Base-by-base conservation (phyloP, 202 grass and related monocot genomes). In the Sporobolus alterniflorus region DNA sequence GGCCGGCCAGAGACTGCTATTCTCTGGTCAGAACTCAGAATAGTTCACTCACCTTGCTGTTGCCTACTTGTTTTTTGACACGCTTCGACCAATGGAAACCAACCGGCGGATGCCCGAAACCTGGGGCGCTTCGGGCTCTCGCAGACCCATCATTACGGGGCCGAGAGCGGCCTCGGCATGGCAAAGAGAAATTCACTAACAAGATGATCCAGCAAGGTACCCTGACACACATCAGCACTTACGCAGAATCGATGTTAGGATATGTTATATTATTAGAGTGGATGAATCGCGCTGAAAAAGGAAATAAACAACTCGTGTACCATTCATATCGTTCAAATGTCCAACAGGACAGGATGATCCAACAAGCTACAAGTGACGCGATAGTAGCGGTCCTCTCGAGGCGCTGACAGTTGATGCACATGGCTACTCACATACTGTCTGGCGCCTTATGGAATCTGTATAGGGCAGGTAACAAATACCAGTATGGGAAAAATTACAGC, bases 371-470 rank as follows among this genome's bases (percentile, higher is more conserved):
- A 28, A n/a, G 34, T 28, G 61, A 42, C 73, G 68, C 71, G 16
- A 50, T 67, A 41, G 43, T 26, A 32, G 31, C 14, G 64, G 67
- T 63, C 61, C 67, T 78, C 59, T 11, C 12, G 50, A 32, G 57
- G 74, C 67, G 79, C 64, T 50, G 80, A 21, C 88, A 83, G 79
- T 77, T 43, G 79, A 90, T 83, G 79, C 83, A 87, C 84, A 90
- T 6, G 43, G 68, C 74, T 90, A 87, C 84, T 90, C 84, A 90
- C 79, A 87, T 57, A 70, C 79, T 79, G 88, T 69, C 47, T 76
- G 44, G 22, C 61, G 63, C 64, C 69, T 64, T 64, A 44, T 65
- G 36, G 42, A 69, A 64, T 78, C 15, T 41, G 46, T 64, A 73
- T 54, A 46, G 14, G 26, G 24, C 15, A 61, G 3, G 20, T 33